These are phyloP conservation scores for Nothophoma quercina DNA, from an alignment of 2,329 filamentous ascomycete species.

Conservation along the genomic window DNA sequence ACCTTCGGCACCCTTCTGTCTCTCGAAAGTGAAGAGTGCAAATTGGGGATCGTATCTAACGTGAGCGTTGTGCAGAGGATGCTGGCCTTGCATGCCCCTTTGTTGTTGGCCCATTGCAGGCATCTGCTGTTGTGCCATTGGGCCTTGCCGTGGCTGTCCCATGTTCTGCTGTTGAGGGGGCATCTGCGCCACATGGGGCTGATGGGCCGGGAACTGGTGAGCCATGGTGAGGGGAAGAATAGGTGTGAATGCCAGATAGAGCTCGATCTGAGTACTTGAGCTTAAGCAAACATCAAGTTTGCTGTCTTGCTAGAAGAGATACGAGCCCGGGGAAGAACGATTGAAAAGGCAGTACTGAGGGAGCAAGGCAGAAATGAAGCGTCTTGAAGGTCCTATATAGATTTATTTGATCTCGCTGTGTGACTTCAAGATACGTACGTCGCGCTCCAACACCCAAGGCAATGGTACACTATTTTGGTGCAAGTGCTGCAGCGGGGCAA, in stretches of 20 bases:
- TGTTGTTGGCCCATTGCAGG: constrained; percentile 18
- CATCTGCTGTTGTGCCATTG: constrained; percentile 18
- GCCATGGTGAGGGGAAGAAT: constrained; percentile 6
- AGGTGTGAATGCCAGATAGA: background rate
- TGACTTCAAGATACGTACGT: constrained; percentile 10
- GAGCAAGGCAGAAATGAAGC: constrained; percentile 25
- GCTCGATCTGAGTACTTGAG: background rate
- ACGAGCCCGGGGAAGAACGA: constrained; percentile 2
- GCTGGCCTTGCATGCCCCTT: constrained; percentile 19
- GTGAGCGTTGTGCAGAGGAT: constrained; percentile 13
- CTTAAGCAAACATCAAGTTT: constrained; percentile 6
- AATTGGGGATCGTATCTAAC: constrained; percentile 31
- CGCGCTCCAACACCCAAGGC: constrained; percentile 9
- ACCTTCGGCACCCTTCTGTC: constrained; percentile 23
- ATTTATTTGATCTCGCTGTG: background rate
- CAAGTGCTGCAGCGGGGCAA: constrained; percentile 18
- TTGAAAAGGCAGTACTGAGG: constrained; percentile 13
- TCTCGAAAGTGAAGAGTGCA: constrained; percentile 37
- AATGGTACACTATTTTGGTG: constrained; percentile 20
- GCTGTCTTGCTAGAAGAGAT: background rate
- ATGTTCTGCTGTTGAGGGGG: constrained; percentile 26
- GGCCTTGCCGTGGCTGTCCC: constrained; percentile 28
- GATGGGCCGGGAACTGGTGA: constrained; percentile 21
- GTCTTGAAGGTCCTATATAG: constrained; percentile 25
- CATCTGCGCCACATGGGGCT: constrained; percentile 11